Base-by-base conservation (phyloP, 2,329 filamentous ascomycete genomes). In the Lecanicillium sp. region DNA sequence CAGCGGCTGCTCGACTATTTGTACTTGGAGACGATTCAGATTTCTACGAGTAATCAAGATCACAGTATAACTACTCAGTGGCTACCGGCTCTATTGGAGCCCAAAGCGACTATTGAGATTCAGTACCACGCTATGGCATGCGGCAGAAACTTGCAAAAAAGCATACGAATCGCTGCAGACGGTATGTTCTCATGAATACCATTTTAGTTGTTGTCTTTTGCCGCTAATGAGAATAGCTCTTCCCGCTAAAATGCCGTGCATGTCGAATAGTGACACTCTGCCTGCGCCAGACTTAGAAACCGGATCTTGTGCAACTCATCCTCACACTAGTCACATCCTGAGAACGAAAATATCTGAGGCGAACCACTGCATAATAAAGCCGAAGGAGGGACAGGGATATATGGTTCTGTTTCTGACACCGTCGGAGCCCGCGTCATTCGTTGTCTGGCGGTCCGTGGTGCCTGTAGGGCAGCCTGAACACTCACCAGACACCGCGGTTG, bases 71-170 rank as follows among this genome's bases (percentile, higher is more conserved):
- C 12, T 35, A 27, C 20, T n/a, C 19, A 35, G 17, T 35, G 33
- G 33, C 18, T 27, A 15, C 18, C 18, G 17, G n/a, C 16, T 35
- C 19, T n/a, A 9, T 27, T 19, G 33, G n/a, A 19, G n/a, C 19
- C 19, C 12, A 22, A 15, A 5, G 16, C 33, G 14, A 22, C 12
- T 4, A 35, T 35, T 27, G 33, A 35, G n/a, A 35, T 35, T 9
- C 33, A 35, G 20, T 35, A 14, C n/a, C 33, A 35, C 17, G 15
- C 33, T 18, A 8, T 35, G 16, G 15, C 33, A 14, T 35, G 33
- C 15, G 33, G 15, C 18, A 9, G 11, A 12, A 15, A 12, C 1
- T 12, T 35, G 13, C 33, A 35, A 15, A 27, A 35, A n/a, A 25
- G 19, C 28, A 18, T 35, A 11, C 17, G 25, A 22, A 18, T 35